A percentile compares a stretch with the other conserved stretches of the same genome.
Evolutionary conservation across 805 yeast genomes (phyloP).

Genomic region (Pichia manshurica): DNA sequence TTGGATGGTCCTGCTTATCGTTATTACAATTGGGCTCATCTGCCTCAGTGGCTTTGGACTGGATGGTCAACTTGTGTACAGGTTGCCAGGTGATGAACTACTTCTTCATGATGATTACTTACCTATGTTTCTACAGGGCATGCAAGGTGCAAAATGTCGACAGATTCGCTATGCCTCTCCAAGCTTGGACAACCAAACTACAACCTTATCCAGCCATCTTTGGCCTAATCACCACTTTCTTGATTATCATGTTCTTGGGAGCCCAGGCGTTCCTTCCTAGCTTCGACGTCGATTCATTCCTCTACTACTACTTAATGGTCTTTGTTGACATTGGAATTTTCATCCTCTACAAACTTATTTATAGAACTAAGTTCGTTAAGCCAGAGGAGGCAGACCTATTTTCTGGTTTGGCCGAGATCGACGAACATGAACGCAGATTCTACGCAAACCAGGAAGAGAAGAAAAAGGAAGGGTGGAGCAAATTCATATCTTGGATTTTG

Average conservation of each 20-base stretch:
- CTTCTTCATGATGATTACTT: conserved; percentile 40
- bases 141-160: conserved; percentile 50
- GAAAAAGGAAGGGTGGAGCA: background rate
- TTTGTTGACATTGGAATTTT: conserved; percentile 36
- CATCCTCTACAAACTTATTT: conserved; percentile 33
- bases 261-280: conserved; percentile 36
- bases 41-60: conserved; percentile 26
- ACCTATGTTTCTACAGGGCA: conserved; percentile 58
- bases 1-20: conserved; percentile 23
- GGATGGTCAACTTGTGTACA: conserved; percentile 30
- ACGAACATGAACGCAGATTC: conserved; percentile 39
- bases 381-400: conserved; percentile 43
- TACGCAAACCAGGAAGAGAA: conserved; percentile 16
- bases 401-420: conserved; percentile 42
- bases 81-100: conserved; percentile 28
- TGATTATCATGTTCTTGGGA: conserved; percentile 36
- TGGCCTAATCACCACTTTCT: conserved; percentile 27
- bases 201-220: conserved; percentile 30
- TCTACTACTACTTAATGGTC: conserved; percentile 39
- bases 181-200: conserved; percentile 43
- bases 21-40: conserved; percentile 33
- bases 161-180: conserved; percentile 40
- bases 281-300: conserved; percentile 36
- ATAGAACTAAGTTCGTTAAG: conserved; percentile 34
- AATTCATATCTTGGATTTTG: conserved; percentile 6